Conservation (phyloP, 2,329 filamentous ascomycete species). For the Phyllosticta citrichinensis region DNA sequence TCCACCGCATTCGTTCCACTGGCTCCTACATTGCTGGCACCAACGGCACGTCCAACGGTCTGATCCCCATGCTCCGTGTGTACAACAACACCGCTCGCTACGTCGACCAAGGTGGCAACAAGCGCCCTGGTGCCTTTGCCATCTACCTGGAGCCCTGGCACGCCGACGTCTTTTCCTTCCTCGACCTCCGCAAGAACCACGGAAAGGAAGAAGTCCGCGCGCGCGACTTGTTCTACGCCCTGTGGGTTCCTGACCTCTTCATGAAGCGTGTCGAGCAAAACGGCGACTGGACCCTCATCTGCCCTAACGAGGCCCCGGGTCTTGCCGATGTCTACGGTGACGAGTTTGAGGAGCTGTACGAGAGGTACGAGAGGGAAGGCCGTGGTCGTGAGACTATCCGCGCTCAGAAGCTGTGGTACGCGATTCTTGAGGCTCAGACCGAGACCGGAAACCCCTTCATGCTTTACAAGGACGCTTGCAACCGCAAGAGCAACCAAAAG, state of each 20-base stretch:
- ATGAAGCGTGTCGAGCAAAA: slow-evolving; percentile 99
- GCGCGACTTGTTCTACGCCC: slow-evolving; percentile 91
- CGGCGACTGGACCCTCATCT: slow-evolving; percentile 94
- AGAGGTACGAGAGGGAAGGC: slow-evolving; percentile 81
- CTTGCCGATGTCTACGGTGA: slow-evolving; percentile 95
- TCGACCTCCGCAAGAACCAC: slow-evolving; percentile 98
- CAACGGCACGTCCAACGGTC: slow-evolving; percentile 95
- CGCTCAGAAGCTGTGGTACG: slow-evolving; percentile 99
- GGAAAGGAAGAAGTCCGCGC: slow-evolving; percentile 97
- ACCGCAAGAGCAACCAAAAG: slow-evolving; percentile 99
- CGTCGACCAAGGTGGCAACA: slow-evolving; percentile 98
- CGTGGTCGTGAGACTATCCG: slow-evolving; percentile 85
- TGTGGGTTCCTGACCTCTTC: slow-evolving; percentile 98
- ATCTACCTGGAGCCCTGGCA: slow-evolving; percentile 99
- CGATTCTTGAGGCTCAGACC: slow-evolving; percentile 94
- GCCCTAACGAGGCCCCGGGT: slow-evolving; percentile 90
- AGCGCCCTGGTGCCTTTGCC: slow-evolving; percentile 94
- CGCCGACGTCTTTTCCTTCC: slow-evolving; percentile 92
- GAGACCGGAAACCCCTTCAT: slow-evolving; percentile 99
- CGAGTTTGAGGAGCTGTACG: slow-evolving; percentile 91
- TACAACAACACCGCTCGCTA: slow-evolving; percentile 99
- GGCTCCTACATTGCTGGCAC: slow-evolving; percentile 97
- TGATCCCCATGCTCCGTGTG: slow-evolving; percentile 94
- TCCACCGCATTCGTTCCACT: slow-evolving; percentile 92
- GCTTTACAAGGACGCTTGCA: slow-evolving; percentile 98